Evolutionary conservation across 2,329 filamentous ascomycete species (phyloP).

Genomic region (Beauveria bassiana): DNA sequence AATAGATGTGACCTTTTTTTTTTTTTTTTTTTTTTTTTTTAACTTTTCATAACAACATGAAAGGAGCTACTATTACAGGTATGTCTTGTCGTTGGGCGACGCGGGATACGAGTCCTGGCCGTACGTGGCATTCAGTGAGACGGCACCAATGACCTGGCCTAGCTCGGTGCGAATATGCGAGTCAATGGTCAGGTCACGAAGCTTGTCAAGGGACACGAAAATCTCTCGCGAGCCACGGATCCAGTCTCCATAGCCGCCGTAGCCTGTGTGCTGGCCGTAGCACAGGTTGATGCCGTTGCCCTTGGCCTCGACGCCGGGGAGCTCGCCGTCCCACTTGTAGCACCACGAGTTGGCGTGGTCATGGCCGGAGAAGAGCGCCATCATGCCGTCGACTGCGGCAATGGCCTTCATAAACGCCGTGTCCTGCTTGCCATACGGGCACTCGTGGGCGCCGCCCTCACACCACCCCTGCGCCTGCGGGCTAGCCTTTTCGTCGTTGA

Average conservation of each 20-base stretch:
- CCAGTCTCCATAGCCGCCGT: slow-evolving; percentile 54
- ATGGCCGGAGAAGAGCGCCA: slow-evolving; percentile 56
- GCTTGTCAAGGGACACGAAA: slow-evolving; percentile 23
- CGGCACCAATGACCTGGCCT: slow-evolving; percentile 36
- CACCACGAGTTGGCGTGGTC: slow-evolving; percentile 59
- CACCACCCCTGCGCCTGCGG: slow-evolving; percentile 39
- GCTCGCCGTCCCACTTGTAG: slow-evolving; percentile 36
- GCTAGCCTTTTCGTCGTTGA: slow-evolving; percentile 36
- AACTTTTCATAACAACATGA: not conserved
- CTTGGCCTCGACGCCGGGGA: slow-evolving; percentile 24
- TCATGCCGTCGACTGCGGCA: slow-evolving; percentile 43
- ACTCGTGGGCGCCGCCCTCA: slow-evolving; percentile 27
- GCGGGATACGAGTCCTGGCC: slow-evolving; percentile 41
- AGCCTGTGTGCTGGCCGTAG: slow-evolving; percentile 61
- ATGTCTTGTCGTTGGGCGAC: slow-evolving; percentile 24
- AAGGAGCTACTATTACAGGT: not conserved
- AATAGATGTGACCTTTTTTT: not conserved
- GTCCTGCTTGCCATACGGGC: slow-evolving; percentile 43
- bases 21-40: too few species aligned
- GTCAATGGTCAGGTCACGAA: slow-evolving; percentile 35
- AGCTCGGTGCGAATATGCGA: slow-evolving; percentile 52
- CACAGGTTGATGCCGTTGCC: slow-evolving; percentile 42
- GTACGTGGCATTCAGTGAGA: slow-evolving; percentile 49
- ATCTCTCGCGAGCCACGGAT: slow-evolving; percentile 41
- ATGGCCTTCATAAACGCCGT: slow-evolving; percentile 56